Percentiles rank a stretch among this genome's conserved stretches.
Evolutionary conservation across 2,329 filamentous ascomycete genomes (phyloP).

Genomic region (Aspergillus sp.): DNA sequence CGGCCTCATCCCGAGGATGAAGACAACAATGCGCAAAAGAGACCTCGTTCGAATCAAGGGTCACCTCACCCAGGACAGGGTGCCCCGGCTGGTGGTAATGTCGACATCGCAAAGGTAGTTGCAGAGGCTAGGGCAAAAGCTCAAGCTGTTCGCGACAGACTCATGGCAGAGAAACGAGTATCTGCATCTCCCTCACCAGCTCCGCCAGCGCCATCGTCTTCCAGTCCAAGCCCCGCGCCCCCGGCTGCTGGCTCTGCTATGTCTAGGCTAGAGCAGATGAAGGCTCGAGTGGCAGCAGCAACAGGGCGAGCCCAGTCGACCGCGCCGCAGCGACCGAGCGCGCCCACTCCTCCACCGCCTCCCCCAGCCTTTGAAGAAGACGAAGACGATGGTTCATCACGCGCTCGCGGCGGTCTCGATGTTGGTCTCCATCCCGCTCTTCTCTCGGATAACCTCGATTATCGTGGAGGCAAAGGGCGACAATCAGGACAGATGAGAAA

Average conservation of each 20-base stretch:
- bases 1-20: constrained; percentile 50
- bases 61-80: constrained; percentile 45
- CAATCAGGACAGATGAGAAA: constrained; percentile 53
- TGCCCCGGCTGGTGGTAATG: constrained; percentile 33
- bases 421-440: constrained; percentile 77
- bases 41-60: constrained; percentile 51
- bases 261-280: constrained; percentile 74
- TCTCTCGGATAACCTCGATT: constrained; percentile 50
- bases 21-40: constrained; percentile 46
- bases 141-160: constrained; percentile 48
- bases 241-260: constrained; percentile 44
- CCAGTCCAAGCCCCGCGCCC: constrained; percentile 38
- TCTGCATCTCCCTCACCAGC: constrained; percentile 16
- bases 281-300: constrained; percentile 75
- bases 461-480: constrained; percentile 40
- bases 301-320: constrained; percentile 52
- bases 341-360: constrained; percentile 32
- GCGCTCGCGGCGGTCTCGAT: constrained; percentile 67
- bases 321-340: constrained; percentile 46
- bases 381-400: constrained; percentile 49
- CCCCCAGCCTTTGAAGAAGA: constrained; percentile 51
- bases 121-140: constrained; percentile 50
- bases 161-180: constrained; percentile 40
- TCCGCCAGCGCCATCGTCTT: constrained; percentile 26
- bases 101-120: constrained; percentile 49